phyloP scores from a whole-genome alignment of 176 grass and related monocot genomes.

The Urochloa ruziziensis region DNA sequence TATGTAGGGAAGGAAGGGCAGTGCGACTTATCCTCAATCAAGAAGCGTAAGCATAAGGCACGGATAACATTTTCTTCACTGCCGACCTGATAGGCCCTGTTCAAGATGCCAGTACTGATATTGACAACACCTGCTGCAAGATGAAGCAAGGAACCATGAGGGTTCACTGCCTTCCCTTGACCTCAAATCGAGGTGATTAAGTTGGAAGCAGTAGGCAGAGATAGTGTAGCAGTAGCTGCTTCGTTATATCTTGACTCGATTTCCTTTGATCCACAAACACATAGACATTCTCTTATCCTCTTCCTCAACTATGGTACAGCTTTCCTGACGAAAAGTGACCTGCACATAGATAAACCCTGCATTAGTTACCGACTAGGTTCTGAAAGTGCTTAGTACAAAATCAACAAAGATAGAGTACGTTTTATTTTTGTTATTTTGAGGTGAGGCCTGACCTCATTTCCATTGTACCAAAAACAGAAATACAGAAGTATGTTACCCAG shows the following conservation, averaged over 20 bases:
- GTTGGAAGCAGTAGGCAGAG: background rate
- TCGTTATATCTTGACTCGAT: background rate
- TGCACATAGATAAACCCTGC: background rate
- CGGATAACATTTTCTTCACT: background rate
- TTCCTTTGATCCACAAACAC: background rate
- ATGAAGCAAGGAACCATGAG: background rate
- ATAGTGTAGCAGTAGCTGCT: background rate
- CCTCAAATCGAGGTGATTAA: background rate
- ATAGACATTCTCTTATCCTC: background rate
- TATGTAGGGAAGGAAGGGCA: background rate
- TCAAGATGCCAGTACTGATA: background rate
- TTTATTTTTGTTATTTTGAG: background rate
- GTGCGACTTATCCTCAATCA: background rate
- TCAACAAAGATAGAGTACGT: background rate
- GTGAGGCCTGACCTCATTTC: background rate
- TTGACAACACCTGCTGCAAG: background rate
- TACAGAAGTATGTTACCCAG: background rate
- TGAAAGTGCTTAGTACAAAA: background rate
- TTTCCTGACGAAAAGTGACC: background rate
- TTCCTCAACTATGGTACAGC: background rate
- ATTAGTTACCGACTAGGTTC: background rate
- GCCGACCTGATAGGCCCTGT: background rate
- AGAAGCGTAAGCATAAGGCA: background rate
- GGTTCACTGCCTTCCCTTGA: background rate
- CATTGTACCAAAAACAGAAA: background rate